These are phyloP conservation scores for Hypoxylon sp. DNA, from an alignment of 2,329 filamentous ascomycete genomes.

Conservation along the genomic window DNA sequence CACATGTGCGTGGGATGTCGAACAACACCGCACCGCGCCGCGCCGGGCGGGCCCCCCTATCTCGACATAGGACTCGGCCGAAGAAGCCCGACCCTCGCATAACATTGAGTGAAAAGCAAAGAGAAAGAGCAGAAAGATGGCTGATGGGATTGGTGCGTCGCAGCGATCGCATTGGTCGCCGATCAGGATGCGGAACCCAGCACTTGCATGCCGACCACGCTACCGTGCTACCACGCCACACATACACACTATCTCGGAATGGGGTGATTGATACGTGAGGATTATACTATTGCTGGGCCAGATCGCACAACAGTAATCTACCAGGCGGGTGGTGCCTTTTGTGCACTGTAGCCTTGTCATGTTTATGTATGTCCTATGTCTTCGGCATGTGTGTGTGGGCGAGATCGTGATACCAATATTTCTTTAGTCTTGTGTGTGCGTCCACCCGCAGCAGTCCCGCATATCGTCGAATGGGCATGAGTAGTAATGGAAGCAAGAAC, in stretches of 20 bases:
- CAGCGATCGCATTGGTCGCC: conserved; percentile 36
- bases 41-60: neutral
- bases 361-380: neutral
- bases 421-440: conserved; percentile 15
- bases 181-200: conserved; percentile 42
- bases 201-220: conserved; percentile 43
- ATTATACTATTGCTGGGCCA: conserved; percentile 23
- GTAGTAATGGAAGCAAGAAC: conserved; percentile 16
- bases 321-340: neutral
- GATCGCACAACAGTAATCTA: conserved; percentile 33
- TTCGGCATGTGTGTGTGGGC: conserved; percentile 9
- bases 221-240: conserved; percentile 38
- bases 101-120: neutral
- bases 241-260: conserved; percentile 22
- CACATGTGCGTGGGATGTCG: conserved; percentile 11
- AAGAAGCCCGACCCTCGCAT: conserved; percentile 14
- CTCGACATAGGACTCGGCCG: conserved; percentile 19
- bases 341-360: conserved; percentile 1
- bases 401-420: conserved; percentile 16
- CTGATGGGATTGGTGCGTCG: conserved; percentile 6
- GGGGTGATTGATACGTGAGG: conserved; percentile 36
- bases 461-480: conserved; percentile 15
- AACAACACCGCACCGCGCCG: conserved; percentile 9
- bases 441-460: conserved; percentile 17
- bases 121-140: conserved; percentile 2